Conservation (phyloP, 345 rosid species). For the Clausena lansium region DNA sequence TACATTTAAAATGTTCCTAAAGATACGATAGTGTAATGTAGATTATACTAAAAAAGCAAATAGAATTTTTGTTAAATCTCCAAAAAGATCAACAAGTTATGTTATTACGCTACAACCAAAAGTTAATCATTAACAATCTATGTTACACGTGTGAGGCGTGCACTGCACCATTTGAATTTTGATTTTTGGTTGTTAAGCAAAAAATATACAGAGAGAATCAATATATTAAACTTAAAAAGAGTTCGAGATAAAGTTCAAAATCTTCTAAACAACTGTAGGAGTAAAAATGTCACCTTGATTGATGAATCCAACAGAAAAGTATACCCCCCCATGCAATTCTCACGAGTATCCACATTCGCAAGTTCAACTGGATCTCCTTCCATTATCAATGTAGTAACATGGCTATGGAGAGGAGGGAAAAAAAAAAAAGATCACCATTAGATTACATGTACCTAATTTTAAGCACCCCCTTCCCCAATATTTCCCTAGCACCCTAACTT, state of each 20-base stretch:
- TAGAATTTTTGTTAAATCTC: not conserved
- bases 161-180: not conserved
- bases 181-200: not conserved
- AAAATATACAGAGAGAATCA: not conserved
- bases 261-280: not conserved
- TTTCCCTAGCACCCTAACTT: not conserved
- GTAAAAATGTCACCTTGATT: slow-evolving; percentile 43
- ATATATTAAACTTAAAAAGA: not conserved
- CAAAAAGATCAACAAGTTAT: not conserved
- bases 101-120: not conserved
- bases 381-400: slow-evolving; percentile 52
- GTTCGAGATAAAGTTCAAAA: not conserved
- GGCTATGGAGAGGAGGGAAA: slow-evolving; percentile 36
- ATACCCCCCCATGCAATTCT: slow-evolving; percentile 65
- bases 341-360: slow-evolving; percentile 54
- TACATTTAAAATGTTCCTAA: not conserved
- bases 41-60: not conserved
- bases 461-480: not conserved
- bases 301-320: slow-evolving; percentile 64
- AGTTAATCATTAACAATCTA: not conserved
- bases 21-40: not conserved
- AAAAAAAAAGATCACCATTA: not conserved
- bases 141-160: too few species aligned
- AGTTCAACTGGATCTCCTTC: slow-evolving; percentile 65
- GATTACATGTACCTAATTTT: not conserved